Conservation (phyloP, 306 rosid genomes). For the Rosa chinensis region DNA sequence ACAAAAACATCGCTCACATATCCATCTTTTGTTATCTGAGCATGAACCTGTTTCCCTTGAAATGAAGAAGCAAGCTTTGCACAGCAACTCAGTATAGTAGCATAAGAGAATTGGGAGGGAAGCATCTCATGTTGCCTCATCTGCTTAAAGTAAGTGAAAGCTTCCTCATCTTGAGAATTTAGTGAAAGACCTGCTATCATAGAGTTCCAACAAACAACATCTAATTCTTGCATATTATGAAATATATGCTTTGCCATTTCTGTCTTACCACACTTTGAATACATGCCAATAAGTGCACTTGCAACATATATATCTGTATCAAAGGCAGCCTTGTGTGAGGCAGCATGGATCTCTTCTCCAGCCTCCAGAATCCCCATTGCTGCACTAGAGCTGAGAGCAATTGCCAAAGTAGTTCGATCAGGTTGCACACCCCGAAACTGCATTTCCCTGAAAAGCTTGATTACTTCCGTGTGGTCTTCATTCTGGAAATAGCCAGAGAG, state of each 20-base stretch:
- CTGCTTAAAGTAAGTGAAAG: conserved; percentile 54
- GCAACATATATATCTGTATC: conserved; percentile 54
- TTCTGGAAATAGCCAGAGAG: conserved; percentile 64
- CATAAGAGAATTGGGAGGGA: conserved; percentile 67
- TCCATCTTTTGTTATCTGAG: conserved; percentile 66
- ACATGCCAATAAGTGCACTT: conserved; percentile 67
- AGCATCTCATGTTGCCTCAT: conserved; percentile 46
- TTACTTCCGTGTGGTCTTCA: conserved; percentile 50
- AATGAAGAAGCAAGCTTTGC: conserved; percentile 65
- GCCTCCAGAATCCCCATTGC: conserved; percentile 49
- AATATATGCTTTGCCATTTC: conserved; percentile 51
- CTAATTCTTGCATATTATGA: conserved; percentile 42
- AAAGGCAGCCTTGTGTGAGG: conserved; percentile 42
- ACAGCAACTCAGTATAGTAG: conserved; percentile 57
- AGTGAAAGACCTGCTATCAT: conserved; percentile 66
- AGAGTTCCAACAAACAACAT: conserved; percentile 82
- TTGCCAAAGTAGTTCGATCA: conserved; percentile 66
- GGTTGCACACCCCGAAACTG: conserved; percentile 52
- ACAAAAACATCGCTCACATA: conserved; percentile 50
- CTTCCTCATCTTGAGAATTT: conserved; percentile 60
- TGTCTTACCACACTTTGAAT: conserved; percentile 70
- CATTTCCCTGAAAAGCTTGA: conserved; percentile 62
- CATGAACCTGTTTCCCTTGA: conserved; percentile 68
- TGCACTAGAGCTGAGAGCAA: conserved; percentile 67
- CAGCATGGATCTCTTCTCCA: conserved; percentile 71